Evolutionary conservation across 1,284 basidiomycete genomes (phyloP).

Genomic region (Puccinia polysora): DNA sequence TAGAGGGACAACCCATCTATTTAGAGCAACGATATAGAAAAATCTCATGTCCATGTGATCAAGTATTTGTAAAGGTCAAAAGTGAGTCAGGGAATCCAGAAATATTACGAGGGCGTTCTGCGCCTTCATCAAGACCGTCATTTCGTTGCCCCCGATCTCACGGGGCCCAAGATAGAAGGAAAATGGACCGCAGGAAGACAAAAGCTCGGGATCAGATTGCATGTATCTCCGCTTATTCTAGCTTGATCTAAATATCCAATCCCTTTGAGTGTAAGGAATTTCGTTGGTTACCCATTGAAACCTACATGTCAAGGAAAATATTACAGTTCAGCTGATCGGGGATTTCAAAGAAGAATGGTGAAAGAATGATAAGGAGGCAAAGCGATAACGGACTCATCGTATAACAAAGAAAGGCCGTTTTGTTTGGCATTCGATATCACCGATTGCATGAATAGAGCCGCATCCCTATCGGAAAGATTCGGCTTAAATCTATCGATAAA

Average conservation of each 20-base stretch:
- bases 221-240: neutral
- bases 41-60: no score
- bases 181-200: no score
- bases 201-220: no score
- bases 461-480: slow-evolving; percentile 77
- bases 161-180: no score
- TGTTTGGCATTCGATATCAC: slow-evolving; percentile 88
- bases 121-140: no score
- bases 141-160: no score
- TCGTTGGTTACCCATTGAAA: slow-evolving; percentile 44
- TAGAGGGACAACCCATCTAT: no score
- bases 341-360: neutral
- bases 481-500: slow-evolving; percentile 81
- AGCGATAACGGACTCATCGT: slow-evolving; percentile 72
- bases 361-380: neutral
- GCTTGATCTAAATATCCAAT: slow-evolving; percentile 39
- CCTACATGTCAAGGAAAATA: slow-evolving; percentile 4
- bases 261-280: slow-evolving; percentile 43
- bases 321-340: neutral
- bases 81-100: no score
- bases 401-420: slow-evolving; percentile 82
- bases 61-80: no score
- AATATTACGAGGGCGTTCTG: no score
- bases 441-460: slow-evolving; percentile 84
- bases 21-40: no score